Evolutionary conservation across 495 filamentous ascomycete genomes (phyloP).

Genomic region (Friedmanniomyces simplex): DNA sequence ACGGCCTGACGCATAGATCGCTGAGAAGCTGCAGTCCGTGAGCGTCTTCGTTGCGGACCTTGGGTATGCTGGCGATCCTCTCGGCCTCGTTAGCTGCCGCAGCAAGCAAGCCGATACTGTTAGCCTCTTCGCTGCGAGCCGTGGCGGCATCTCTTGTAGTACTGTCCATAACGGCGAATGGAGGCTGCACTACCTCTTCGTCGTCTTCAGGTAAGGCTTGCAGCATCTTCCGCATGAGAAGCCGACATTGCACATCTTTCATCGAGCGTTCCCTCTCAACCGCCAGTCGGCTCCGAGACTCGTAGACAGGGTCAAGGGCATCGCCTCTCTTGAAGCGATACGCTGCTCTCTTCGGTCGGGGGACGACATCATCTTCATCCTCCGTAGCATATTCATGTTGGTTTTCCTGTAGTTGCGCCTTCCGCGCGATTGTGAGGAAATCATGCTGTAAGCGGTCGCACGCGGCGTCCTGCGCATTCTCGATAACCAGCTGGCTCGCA

Average conservation of each 20-base stretch:
- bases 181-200: neutral
- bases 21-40: constrained; percentile 11
- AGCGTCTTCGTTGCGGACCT: constrained; percentile 16
- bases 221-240: constrained; percentile 12
- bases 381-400: constrained; percentile 8
- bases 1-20: constrained; percentile 16
- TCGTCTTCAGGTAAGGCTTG: constrained; percentile 1
- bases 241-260: neutral
- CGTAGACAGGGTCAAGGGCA: constrained; percentile 5
- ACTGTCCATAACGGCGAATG: constrained; percentile 13
- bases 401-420: neutral
- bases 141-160: constrained; percentile 1
- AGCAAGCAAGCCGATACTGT: constrained; percentile 1
- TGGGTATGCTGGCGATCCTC: neutral
- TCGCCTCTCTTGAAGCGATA: constrained; percentile 10
- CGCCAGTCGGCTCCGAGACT: constrained; percentile 8
- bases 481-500: neutral
- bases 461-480: neutral
- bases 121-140: neutral
- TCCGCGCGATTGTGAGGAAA: constrained; percentile 7
- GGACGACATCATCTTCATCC: constrained; percentile 16
- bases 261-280: constrained; percentile 9
- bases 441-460: constrained; percentile 7
- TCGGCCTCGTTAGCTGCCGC: constrained; percentile 11
- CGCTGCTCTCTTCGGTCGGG: constrained; percentile 5